A percentile compares a stretch with the other conserved stretches of the same genome.
phyloP scores from a whole-genome alignment of 2,329 filamentous ascomycete genomes.

The Podosphaera xanthii region DNA sequence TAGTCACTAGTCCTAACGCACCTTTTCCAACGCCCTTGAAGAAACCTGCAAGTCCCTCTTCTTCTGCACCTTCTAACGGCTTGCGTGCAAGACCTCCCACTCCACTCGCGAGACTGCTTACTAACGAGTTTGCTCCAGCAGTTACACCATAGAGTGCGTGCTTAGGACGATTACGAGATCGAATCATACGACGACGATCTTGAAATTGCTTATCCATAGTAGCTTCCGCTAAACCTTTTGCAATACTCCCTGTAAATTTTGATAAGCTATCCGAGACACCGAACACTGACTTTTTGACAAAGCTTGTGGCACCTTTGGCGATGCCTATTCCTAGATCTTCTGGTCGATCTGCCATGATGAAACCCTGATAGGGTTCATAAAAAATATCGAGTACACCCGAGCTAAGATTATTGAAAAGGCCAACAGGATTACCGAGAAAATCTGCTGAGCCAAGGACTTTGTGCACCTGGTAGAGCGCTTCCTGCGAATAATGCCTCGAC shows the following conservation, averaged over 20 bases:
- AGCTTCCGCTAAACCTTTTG: constrained; percentile 84
- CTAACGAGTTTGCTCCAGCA: constrained; percentile 82
- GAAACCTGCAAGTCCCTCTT: constrained; percentile 81
- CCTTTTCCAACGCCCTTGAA: constrained; percentile 97
- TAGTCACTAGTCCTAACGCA: constrained; percentile 79
- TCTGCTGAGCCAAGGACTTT: constrained; percentile 93
- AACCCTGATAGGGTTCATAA: constrained; percentile 94
- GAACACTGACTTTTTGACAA: constrained; percentile 96
- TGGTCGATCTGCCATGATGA: constrained; percentile 87
- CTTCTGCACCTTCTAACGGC: constrained; percentile 84
- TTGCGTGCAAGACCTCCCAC: constrained; percentile 85
- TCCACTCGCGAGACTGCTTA: constrained; percentile 77
- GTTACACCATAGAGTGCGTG: constrained; percentile 93
- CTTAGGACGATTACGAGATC: constrained; percentile 82
- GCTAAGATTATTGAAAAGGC: constrained; percentile 92
- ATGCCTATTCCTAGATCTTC: constrained; percentile 90
- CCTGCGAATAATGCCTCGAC: constrained; percentile 87
- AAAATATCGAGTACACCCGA: constrained; percentile 96
- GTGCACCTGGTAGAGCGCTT: constrained; percentile 87
- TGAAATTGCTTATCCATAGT: constrained; percentile 98
- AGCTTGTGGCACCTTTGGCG: constrained; percentile 86
- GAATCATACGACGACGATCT: constrained; percentile 79
- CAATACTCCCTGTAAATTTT: constrained; percentile 91
- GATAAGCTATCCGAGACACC: constrained; percentile 93
- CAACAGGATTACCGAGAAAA: constrained; percentile 92